Conservation (phyloP, 495 filamentous ascomycete species). For the Elasticomyces elasticus region DNA sequence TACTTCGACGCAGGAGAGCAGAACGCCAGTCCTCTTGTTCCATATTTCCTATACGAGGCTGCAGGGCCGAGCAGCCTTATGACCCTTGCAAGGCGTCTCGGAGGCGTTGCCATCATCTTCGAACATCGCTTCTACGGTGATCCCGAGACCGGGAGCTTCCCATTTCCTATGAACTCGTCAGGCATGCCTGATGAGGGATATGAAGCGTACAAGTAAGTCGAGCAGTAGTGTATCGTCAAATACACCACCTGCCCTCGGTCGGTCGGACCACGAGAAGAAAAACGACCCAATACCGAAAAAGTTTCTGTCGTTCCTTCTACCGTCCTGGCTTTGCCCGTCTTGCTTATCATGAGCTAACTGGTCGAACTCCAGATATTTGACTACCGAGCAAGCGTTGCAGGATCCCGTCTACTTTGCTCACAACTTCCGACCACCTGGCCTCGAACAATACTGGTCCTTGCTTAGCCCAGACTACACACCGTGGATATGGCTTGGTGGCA, state of each 20-base stretch:
- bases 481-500: constrained; percentile 52
- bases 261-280: too few relatives aligned
- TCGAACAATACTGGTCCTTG: constrained; percentile 2
- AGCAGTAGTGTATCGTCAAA: too few relatives aligned
- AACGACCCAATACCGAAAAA: too few relatives aligned
- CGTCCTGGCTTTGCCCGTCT: too few relatives aligned
- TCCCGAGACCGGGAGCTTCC: background rate
- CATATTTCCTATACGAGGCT: constrained; percentile 14
- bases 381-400: constrained; percentile 15
- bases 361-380: too few relatives aligned
- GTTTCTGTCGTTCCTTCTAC: too few relatives aligned
- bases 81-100: constrained; percentile 2
- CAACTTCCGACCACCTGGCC: constrained; percentile 8
- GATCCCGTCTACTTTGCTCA: constrained; percentile 16
- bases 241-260: background rate
- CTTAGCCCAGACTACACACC: background rate
- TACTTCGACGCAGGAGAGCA: constrained; percentile 14
- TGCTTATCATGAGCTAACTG: background rate
- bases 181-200: constrained; percentile 10
- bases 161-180: constrained; percentile 1
- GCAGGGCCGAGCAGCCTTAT: constrained; percentile 4
- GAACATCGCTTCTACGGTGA: constrained; percentile 13
- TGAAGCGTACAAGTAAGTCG: constrained; percentile 16
- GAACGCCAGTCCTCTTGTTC: constrained; percentile 8
- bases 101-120: constrained; percentile 6